phyloP scores from a whole-genome alignment of 139 green algal species.

The Chlorella sp. region DNA sequence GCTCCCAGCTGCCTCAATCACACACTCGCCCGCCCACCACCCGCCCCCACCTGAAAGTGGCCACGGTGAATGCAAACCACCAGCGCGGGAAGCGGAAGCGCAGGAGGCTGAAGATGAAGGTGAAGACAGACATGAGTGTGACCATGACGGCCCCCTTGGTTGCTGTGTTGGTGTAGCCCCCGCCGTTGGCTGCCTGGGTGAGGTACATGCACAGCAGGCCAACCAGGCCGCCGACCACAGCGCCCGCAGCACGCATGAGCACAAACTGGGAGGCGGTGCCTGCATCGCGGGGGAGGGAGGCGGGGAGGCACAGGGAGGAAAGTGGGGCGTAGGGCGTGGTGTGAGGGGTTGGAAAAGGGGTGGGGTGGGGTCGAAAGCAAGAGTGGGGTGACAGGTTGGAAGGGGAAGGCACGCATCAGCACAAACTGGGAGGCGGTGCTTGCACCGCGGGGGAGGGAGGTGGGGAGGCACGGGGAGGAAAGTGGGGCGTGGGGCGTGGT shows the following conservation, averaged over 20 bases:
- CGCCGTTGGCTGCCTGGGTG: constrained; percentile 35
- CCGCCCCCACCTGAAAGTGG: constrained; percentile 31
- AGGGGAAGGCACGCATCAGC: constrained; percentile 33
- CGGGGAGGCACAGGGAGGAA: neutral
- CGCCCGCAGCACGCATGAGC: constrained; percentile 27
- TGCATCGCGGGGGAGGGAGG: neutral
- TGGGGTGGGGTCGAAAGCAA: no score
- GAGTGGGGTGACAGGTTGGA: no score
- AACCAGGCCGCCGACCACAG: constrained; percentile 14
- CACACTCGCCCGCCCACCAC: no score
- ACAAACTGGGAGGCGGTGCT: constrained; percentile 32
- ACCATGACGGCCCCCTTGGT: constrained; percentile 42
- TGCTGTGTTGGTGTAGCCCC: neutral
- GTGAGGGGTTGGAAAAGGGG: no score
- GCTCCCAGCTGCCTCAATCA: no score
- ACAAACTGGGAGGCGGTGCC: constrained; percentile 33
- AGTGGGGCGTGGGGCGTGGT: neutral
- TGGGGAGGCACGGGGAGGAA: neutral
- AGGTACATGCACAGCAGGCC: constrained; percentile 35
- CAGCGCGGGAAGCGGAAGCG: constrained; percentile 26
- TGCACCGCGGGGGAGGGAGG: neutral
- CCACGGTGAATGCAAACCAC: constrained; percentile 45
- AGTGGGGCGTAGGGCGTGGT: neutral
- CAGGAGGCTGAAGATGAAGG: constrained; percentile 16
- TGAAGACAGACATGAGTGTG: neutral